These are phyloP conservation scores for Malus hybrid DNA, from an alignment of 331 rosid species.

Conservation along the genomic window DNA sequence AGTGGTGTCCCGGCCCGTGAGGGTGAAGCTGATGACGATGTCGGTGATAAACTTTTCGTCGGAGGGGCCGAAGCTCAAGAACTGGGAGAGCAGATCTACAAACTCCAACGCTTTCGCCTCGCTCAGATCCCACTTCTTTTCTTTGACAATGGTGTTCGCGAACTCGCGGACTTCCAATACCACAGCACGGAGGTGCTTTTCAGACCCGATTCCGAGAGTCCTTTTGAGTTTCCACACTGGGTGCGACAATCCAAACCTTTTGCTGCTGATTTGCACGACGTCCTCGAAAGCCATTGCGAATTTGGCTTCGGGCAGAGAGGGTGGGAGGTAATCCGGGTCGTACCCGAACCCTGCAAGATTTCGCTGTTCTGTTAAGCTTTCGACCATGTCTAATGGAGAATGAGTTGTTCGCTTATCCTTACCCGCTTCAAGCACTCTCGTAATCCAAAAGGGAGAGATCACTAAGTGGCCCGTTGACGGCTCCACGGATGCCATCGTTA, in stretches of 20 bases:
- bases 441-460: conserved; percentile 80
- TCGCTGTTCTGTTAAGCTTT: conserved; percentile 1
- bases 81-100: conserved; percentile 44
- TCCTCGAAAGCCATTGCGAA: conserved; percentile 58
- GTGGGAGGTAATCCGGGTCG: conserved; percentile 46
- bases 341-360: conserved; percentile 28
- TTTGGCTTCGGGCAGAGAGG: conserved; percentile 39
- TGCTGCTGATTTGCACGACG: conserved; percentile 21
- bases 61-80: conserved; percentile 44
- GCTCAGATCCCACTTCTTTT: conserved; percentile 43
- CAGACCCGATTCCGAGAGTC: conserved; percentile 30
- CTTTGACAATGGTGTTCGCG: conserved; percentile 26
- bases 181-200: conserved; percentile 22
- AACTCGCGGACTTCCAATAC: conserved; percentile 34
- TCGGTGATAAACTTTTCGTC: conserved; percentile 48
- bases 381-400: conserved; percentile 30
- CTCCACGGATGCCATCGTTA: conserved; percentile 71
- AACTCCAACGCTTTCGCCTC: conserved; percentile 24
- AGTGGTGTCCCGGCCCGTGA: conserved; percentile 71
- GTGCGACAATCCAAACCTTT: conserved; percentile 19
- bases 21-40: conserved; percentile 54
- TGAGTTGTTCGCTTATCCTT: conserved; percentile 52
- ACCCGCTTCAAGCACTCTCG: conserved; percentile 46
- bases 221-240: conserved; percentile 52
- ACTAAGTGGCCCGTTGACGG: conserved; percentile 73